These are phyloP conservation scores for Sporothrix variecibatus DNA, from an alignment of 2,329 filamentous ascomycete species.

Conservation along the genomic window DNA sequence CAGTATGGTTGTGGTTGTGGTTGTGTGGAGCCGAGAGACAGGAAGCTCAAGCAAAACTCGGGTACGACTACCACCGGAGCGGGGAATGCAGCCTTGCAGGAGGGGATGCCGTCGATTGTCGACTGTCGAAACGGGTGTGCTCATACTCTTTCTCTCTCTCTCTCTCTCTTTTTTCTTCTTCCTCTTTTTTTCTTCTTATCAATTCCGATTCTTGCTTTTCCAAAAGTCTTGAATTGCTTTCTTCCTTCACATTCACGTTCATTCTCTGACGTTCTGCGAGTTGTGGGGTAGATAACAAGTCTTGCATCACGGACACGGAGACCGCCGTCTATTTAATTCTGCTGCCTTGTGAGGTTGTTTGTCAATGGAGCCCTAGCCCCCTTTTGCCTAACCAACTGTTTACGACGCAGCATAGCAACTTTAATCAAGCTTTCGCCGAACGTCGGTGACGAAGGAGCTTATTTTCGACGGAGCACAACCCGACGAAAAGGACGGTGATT, in stretches of 20 bases:
- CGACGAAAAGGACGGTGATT: not conserved
- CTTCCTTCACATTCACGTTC: not conserved
- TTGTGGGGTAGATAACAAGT: not conserved
- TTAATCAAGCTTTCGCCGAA: not conserved
- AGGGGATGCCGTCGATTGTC: no score
- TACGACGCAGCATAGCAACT: not conserved
- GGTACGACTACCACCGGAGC: not conserved
- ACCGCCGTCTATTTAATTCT: not conserved
- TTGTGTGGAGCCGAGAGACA: not conserved
- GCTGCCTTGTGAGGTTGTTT: not conserved
- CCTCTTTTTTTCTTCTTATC: not conserved
- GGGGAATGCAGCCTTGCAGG: conserved; percentile 3
- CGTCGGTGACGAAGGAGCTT: not conserved
- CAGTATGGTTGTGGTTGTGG: not conserved
- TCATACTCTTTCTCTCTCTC: not conserved
- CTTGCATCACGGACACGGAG: not conserved
- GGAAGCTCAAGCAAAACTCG: not conserved
- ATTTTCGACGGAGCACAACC: not conserved
- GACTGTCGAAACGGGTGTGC: not conserved
- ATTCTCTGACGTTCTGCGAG: not conserved
- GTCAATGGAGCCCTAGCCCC: not conserved
- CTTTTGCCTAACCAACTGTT: not conserved
- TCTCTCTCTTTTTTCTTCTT: not conserved
- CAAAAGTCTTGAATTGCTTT: not conserved
- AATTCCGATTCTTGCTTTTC: not conserved